These are phyloP conservation scores for Liriodendron chinense DNA, from an alignment of 164 flowering plant species.

Conservation along the genomic window DNA sequence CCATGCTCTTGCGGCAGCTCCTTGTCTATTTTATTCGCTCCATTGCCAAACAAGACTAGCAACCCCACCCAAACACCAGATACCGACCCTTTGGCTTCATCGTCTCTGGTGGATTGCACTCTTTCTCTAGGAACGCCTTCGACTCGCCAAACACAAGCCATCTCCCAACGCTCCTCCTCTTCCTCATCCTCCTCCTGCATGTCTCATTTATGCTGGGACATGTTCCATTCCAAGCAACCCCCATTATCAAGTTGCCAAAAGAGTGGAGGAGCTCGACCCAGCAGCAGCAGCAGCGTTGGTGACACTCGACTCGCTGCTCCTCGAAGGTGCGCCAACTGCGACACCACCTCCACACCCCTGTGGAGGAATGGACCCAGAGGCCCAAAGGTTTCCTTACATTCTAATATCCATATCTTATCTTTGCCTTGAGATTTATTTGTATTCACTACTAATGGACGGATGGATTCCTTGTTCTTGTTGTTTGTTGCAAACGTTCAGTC, in stretches of 20 bases:
- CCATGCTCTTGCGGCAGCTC: constrained; percentile 53
- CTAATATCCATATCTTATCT: background rate
- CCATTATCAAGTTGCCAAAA: constrained; percentile 6
- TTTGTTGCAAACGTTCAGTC: constrained; percentile 46
- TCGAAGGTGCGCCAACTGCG: constrained; percentile 97
- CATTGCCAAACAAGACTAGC: background rate
- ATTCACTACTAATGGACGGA: background rate
- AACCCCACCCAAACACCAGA: background rate
- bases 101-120: constrained; percentile 83
- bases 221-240: constrained; percentile 35
- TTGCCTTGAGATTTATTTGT: background rate
- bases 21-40: constrained; percentile 59
- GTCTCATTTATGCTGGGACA: constrained; percentile 68
- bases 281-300: constrained; percentile 13
- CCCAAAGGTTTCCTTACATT: constrained; percentile 61
- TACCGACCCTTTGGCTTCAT: constrained; percentile 24
- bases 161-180: background rate
- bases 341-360: constrained; percentile 97
- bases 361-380: constrained; percentile 99
- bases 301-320: constrained; percentile 57
- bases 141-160: constrained; percentile 44
- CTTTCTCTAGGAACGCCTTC: constrained; percentile 94
- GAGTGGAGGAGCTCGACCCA: constrained; percentile 10
- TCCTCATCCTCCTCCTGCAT: constrained; percentile 9
- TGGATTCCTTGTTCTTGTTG: background rate